Percentiles rank a stretch among this genome's conserved stretches.
Evolutionary conservation across 495 filamentous ascomycete genomes (phyloP).

Genomic region (Ramalina intermedia): DNA sequence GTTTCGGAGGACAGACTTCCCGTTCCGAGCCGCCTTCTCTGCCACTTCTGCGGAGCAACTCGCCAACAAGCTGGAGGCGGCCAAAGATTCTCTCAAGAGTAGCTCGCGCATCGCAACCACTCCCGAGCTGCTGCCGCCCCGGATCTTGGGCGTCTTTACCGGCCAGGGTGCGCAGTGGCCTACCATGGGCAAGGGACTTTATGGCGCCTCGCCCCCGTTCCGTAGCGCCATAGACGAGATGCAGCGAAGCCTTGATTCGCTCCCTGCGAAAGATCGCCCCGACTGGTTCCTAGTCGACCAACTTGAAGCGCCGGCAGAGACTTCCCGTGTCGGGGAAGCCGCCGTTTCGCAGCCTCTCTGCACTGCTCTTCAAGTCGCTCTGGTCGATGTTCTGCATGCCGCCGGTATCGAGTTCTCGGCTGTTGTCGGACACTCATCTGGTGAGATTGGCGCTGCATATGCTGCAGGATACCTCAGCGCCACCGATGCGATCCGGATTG

Average conservation of each 20-base stretch:
- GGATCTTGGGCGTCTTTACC: constrained; percentile 16
- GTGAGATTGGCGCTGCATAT: constrained; percentile 31
- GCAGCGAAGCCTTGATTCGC: constrained; percentile 9
- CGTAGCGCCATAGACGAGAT: constrained; percentile 3
- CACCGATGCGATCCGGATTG: constrained; percentile 29
- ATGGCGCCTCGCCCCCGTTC: background rate
- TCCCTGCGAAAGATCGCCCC: constrained; percentile 18
- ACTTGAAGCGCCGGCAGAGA: background rate
- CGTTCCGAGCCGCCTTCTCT: background rate
- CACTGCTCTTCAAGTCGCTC: constrained; percentile 10
- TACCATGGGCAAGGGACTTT: background rate
- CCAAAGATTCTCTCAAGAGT: background rate
- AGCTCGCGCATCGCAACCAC: constrained; percentile 6
- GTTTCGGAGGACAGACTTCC: background rate
- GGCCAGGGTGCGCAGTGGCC: constrained; percentile 22
- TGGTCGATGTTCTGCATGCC: constrained; percentile 27
- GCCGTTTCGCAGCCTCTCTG: no score
- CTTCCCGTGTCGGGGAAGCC: background rate
- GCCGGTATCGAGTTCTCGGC: constrained; percentile 30
- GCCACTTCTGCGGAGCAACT: background rate
- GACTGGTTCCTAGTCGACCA: constrained; percentile 9
- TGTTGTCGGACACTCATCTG: constrained; percentile 28
- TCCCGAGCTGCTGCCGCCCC: constrained; percentile 23
- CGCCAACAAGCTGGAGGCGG: background rate
- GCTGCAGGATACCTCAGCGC: constrained; percentile 19